Evolutionary conservation across 257 asterid species (phyloP), one percentile per base, ranked within the genome.

Genomic region (Nicotiana obtusifolia): DNA sequence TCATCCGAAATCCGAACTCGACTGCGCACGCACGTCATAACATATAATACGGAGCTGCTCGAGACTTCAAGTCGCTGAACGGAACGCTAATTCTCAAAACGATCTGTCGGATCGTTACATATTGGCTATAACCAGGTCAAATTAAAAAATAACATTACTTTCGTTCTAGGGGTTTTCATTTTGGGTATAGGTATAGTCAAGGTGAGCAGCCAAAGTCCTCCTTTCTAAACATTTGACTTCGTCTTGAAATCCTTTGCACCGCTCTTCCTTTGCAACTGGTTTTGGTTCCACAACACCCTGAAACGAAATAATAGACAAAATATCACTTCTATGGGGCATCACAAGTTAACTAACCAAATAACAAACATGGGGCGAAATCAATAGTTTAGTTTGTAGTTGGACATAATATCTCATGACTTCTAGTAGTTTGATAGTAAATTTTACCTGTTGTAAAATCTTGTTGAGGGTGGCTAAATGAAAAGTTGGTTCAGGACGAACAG

Each of bases 181-280:
- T 86, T 92, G 97, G 60, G 97, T 92, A 19, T 92, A 92, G 62
- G 91, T 92, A 81, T 91, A 92, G 77, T 92, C 97, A 65, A 82
- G 59, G 84, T 91, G 95, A 31, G 95, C 97, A 81, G 54, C 86
- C 5, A 90, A 85, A 19, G 91, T 90, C 53, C 92, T 90, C 61
- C 93, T 91, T 92, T 79, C 89, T 86, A 92, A 85, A 76, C 94
- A 92, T 84, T 91, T 94, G 0, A 6, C 44, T 37, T 37, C 44
- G 9, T 30, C 31, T 3, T 85, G 84, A 20, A 86, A 57, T 80
- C 92, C 95, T 5, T 71, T 71, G 88, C 93, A 91, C 68, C 49
- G 82, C 35, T 87, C 88, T 85, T 89, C 90, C 73, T 56, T 62
- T 5, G 44, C 60, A 31, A 22, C 33, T 10, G 47, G 35, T 41